Conservation (phyloP, 179 eudicot genomes). For the Carnegiea gigantea region DNA sequence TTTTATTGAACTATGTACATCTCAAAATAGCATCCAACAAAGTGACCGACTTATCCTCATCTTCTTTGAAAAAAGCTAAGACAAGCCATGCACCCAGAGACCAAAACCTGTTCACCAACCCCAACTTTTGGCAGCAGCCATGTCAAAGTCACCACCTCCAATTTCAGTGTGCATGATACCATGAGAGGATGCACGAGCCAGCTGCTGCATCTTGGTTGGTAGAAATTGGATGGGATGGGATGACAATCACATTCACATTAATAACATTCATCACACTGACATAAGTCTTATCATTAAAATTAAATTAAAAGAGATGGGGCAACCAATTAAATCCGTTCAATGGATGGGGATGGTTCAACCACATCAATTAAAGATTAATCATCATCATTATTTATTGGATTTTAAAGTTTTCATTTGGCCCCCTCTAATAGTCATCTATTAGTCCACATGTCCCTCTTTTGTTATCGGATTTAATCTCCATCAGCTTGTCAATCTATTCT, state of each 20-base stretch:
- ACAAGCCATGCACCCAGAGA: too few relatives aligned
- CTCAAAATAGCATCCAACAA: too few relatives aligned
- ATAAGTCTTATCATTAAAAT: background rate
- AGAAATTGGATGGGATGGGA: background rate
- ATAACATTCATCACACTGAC: background rate
- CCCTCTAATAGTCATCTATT: background rate
- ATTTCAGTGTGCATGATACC: background rate
- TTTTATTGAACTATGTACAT: too few relatives aligned
- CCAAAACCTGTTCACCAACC: background rate
- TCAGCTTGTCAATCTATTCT: background rate
- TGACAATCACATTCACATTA: background rate
- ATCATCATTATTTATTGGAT: background rate
- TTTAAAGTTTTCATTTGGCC: background rate
- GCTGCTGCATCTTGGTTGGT: background rate
- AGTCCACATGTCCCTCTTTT: constrained; percentile 5
- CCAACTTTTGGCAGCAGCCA: background rate
- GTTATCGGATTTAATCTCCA: background rate
- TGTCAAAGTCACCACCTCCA: background rate
- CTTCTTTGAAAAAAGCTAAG: too few relatives aligned
- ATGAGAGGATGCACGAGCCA: background rate
- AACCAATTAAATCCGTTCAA: background rate
- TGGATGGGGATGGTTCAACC: background rate
- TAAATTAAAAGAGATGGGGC: background rate
- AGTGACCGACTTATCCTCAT: too few relatives aligned
- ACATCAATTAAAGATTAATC: background rate